These are phyloP conservation scores for Populus trichocarpa DNA, from an alignment of 441 rosid species.

Conservation along the genomic window DNA sequence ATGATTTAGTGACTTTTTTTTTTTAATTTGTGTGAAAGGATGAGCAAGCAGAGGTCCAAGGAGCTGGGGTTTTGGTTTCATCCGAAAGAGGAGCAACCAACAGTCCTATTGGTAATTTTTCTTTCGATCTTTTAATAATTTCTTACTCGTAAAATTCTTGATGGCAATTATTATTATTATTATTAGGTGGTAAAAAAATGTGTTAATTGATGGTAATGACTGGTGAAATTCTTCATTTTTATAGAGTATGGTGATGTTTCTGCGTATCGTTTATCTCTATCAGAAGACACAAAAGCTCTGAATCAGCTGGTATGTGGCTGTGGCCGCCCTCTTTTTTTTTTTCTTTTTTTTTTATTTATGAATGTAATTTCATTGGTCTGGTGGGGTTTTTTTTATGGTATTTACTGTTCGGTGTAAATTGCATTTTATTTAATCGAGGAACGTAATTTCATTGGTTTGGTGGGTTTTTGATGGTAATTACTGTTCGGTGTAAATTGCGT, in stretches of 20 bases:
- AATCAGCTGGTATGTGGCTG: conserved; percentile 78
- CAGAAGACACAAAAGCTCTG: conserved; percentile 98
- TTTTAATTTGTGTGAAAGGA: conserved; percentile 39
- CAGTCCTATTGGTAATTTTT: conserved; percentile 70
- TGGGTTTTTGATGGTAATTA: not conserved
- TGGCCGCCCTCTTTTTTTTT: not conserved
- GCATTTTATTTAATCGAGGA: not conserved
- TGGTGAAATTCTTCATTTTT: conserved; percentile 2
- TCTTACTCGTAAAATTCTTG: not conserved
- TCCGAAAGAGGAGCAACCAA: conserved; percentile 79
- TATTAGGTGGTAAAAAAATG: too few species aligned
- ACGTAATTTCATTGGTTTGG: not conserved
- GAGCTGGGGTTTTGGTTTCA: conserved; percentile 80
- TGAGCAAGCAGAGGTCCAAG: conserved; percentile 97
- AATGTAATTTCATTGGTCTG: not conserved
- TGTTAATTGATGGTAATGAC: not conserved
- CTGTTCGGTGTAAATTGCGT: not conserved
- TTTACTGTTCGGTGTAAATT: too few species aligned
- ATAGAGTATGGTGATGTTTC: conserved; percentile 92
- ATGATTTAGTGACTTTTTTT: not conserved
- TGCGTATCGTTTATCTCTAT: conserved; percentile 84
- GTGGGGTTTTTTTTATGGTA: too few species aligned
- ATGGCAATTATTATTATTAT: not conserved
- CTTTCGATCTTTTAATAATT: not conserved
- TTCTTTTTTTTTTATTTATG: conserved; percentile 7